Conservation (phyloP, 805 yeast genomes). For the Starmerella bombi region DNA sequence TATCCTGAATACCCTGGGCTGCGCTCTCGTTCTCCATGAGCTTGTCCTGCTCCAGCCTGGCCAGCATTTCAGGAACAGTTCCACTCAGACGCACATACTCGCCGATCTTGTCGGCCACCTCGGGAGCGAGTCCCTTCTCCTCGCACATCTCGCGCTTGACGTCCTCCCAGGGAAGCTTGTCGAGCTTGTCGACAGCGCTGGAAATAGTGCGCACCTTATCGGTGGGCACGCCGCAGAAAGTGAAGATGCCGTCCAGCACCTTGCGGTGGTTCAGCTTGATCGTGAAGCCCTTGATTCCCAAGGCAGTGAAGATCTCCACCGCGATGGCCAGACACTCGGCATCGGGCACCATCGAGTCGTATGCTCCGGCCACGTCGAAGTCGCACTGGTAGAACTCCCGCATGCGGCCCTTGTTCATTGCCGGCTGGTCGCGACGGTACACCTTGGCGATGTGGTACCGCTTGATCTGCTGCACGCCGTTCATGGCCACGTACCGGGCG, state of each 20-base stretch:
- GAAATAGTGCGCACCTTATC: conserved; percentile 90
- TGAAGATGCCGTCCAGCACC: conserved; percentile 88
- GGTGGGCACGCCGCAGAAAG: conserved; percentile 84
- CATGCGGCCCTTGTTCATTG: conserved; percentile 99
- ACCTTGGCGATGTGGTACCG: conserved; percentile 97
- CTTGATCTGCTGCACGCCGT: conserved; percentile 77
- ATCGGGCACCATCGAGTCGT: conserved; percentile 93
- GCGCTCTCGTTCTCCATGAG: conserved; percentile 60
- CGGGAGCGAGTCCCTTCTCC: conserved; percentile 82
- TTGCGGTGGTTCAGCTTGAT: conserved; percentile 91
- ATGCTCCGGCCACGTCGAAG: conserved; percentile 88
- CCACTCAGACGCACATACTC: conserved; percentile 81
- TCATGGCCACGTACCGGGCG: conserved; percentile 94
- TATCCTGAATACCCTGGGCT: conserved; percentile 65
- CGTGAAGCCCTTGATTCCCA: conserved; percentile 82
- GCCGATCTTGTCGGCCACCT: conserved; percentile 87
- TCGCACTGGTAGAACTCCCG: conserved; percentile 99
- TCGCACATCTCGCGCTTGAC: conserved; percentile 84
- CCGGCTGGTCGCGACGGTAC: conserved; percentile 98
- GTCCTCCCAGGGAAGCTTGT: conserved; percentile 88
- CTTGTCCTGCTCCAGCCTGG: conserved; percentile 43
- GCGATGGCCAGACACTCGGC: conserved; percentile 72
- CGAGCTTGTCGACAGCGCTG: conserved; percentile 92
- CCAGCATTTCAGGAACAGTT: conserved; percentile 33
- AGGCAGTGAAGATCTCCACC: conserved; percentile 69